Evolutionary conservation across 345 rosid genomes (phyloP).

Genomic region (Leavenworthia alabamica): DNA sequence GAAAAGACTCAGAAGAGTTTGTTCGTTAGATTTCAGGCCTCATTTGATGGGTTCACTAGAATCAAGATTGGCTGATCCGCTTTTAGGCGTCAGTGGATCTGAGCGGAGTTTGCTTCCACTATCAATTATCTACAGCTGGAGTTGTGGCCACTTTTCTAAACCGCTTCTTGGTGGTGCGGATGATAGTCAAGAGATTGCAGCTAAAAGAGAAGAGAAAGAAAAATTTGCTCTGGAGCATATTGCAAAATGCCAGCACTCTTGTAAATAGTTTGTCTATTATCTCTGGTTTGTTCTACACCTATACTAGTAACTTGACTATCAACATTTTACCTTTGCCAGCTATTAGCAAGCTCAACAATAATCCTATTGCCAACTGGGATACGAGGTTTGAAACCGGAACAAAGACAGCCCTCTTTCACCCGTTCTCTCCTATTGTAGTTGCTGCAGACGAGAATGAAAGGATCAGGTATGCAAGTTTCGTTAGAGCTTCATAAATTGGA

Average conservation of each 20-base stretch:
- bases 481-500: constrained; percentile 8
- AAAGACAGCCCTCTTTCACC: constrained; percentile 76
- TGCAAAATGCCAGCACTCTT: constrained; percentile 81
- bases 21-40: constrained; percentile 91
- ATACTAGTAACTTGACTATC: constrained; percentile 3
- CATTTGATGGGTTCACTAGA: constrained; percentile 70
- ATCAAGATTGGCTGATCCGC: constrained; percentile 93
- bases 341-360: constrained; percentile 63
- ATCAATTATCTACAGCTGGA: constrained; percentile 89
- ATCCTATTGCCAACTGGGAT: constrained; percentile 83
- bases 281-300: constrained; percentile 17
- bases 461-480: constrained; percentile 54
- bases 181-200: constrained; percentile 65
- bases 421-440: constrained; percentile 85
- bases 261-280: constrained; percentile 34
- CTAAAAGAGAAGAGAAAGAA: constrained; percentile 86
- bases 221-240: constrained; percentile 75
- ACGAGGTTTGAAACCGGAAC: constrained; percentile 85
- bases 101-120: constrained; percentile 86
- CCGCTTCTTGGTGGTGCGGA: constrained; percentile 81
- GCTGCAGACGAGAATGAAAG: constrained; percentile 96
- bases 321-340: constrained; percentile 41
- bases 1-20: constrained; percentile 89
- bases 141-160: constrained; percentile 94
- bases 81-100: constrained; percentile 58